Evolutionary conservation across 2,329 filamentous ascomycete genomes (phyloP).

Genomic region (Ophiobolus disseminans): DNA sequence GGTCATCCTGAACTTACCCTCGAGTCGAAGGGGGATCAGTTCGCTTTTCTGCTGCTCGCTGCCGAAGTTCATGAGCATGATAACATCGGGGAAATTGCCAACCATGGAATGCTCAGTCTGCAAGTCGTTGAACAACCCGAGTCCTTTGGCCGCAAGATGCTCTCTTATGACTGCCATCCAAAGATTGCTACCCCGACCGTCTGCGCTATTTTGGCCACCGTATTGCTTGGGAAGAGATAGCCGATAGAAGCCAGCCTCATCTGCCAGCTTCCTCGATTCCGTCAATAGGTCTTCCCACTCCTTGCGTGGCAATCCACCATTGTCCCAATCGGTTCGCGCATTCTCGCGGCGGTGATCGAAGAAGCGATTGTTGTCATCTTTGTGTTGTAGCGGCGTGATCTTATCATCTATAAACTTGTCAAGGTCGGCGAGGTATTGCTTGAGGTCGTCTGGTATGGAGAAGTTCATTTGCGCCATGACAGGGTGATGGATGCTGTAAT

Average conservation of each 20-base stretch:
- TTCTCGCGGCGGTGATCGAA: constrained; percentile 71
- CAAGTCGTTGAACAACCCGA: constrained; percentile 68
- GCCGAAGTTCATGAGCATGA: constrained; percentile 69
- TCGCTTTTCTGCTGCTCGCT: constrained; percentile 61
- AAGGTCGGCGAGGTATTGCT: constrained; percentile 57
- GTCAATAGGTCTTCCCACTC: constrained; percentile 66
- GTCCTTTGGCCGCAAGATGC: constrained; percentile 65
- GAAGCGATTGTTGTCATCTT: constrained; percentile 67
- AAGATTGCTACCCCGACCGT: constrained; percentile 59
- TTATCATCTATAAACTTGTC: constrained; percentile 64
- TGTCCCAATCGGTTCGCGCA: constrained; percentile 67
- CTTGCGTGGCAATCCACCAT: constrained; percentile 61
- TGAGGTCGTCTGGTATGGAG: constrained; percentile 60
- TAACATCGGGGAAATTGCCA: constrained; percentile 67
- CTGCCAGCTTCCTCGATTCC: constrained; percentile 59
- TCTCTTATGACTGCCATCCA: constrained; percentile 70
- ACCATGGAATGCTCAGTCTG: constrained; percentile 70
- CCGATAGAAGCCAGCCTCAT: constrained; percentile 67
- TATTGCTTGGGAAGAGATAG: constrained; percentile 64
- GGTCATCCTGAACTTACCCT: constrained; percentile 63
- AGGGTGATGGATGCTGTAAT: no score
- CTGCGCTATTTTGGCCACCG: constrained; percentile 58
- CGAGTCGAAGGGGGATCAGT: constrained; percentile 61
- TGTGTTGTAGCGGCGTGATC: constrained; percentile 63
- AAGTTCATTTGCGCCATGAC: constrained; percentile 48